phyloP scores from a whole-genome alignment of 148 eudicot species.

The Rhododendron kiyosumense region DNA sequence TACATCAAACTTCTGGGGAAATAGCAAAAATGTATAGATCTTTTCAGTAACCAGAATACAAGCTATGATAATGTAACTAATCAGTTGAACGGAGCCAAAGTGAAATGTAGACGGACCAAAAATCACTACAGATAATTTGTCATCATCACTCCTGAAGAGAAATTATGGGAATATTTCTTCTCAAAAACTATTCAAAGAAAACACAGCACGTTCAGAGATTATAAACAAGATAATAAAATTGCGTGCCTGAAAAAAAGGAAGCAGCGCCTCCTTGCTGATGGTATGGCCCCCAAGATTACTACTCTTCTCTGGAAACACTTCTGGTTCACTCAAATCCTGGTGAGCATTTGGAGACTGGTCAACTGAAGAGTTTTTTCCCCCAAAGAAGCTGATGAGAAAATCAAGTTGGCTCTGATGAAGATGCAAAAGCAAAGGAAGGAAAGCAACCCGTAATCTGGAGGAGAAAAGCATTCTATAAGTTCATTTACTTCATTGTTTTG shows the following conservation, averaged over 20 bases:
- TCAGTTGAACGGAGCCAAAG: neutral
- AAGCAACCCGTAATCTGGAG: conserved; percentile 64
- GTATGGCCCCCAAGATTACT: conserved; percentile 26
- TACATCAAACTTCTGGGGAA: conserved; percentile 80
- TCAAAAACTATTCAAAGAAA: neutral
- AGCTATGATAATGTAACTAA: neutral
- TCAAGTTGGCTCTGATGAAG: conserved; percentile 97
- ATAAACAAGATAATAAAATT: neutral
- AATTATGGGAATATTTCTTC: neutral
- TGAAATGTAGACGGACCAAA: neutral
- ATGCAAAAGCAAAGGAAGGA: conserved; percentile 84
- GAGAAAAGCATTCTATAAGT: neutral
- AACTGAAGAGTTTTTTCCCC: conserved; percentile 33
- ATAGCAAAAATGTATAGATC: conserved; percentile 2
- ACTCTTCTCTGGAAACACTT: conserved; percentile 21
- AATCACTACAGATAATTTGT: neutral
- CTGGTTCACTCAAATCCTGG: conserved; percentile 32
- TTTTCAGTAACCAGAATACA: conserved; percentile 5
- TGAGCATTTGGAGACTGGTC: conserved; percentile 28
- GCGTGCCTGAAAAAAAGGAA: conserved; percentile 89
- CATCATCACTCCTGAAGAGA: neutral
- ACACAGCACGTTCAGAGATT: neutral
- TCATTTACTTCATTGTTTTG: neutral
- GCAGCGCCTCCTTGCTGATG: conserved; percentile 76
- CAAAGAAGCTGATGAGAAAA: conserved; percentile 78